Percentiles rank a stretch among this genome's conserved stretches.
phyloP scores from a whole-genome alignment of 148 eudicot genomes.

The Polygonum maritimum region DNA sequence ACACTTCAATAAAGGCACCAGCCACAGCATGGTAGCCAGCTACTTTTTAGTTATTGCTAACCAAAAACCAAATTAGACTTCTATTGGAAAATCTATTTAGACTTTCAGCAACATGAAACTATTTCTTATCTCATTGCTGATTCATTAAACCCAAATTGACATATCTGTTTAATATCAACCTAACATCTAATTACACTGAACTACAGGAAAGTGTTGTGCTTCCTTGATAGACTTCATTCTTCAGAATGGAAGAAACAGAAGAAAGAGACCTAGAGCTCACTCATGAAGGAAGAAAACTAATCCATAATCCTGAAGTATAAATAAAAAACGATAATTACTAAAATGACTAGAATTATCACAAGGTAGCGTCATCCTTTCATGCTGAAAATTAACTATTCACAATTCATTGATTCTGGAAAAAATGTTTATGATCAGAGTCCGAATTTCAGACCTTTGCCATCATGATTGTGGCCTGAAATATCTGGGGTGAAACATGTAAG shows the following conservation, averaged over 20 bases:
- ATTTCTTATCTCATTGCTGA: neutral
- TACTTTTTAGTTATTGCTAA: neutral
- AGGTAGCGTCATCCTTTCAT: neutral
- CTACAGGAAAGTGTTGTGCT: neutral
- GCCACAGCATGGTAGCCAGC: neutral
- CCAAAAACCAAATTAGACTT: neutral
- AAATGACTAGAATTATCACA: neutral
- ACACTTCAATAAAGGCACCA: neutral
- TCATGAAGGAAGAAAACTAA: neutral
- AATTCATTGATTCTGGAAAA: neutral
- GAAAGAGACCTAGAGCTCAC: neutral
- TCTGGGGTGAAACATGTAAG: conserved; percentile 59
- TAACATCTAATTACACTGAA: neutral
- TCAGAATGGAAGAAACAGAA: neutral
- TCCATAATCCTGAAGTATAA: neutral
- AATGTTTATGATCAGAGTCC: neutral
- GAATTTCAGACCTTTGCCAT: conserved; percentile 57
- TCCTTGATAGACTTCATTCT: neutral
- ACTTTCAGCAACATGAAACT: neutral
- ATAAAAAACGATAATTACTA: neutral
- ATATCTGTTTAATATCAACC: neutral
- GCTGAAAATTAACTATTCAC: neutral
- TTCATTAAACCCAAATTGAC: neutral
- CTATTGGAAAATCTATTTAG: neutral
- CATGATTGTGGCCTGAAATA: conserved; percentile 54